A percentile compares a stretch with the other conserved stretches of the same genome.
Evolutionary conservation across 768 basidiomycete genomes (phyloP).

Genomic region (Termitomyces sp.): DNA sequence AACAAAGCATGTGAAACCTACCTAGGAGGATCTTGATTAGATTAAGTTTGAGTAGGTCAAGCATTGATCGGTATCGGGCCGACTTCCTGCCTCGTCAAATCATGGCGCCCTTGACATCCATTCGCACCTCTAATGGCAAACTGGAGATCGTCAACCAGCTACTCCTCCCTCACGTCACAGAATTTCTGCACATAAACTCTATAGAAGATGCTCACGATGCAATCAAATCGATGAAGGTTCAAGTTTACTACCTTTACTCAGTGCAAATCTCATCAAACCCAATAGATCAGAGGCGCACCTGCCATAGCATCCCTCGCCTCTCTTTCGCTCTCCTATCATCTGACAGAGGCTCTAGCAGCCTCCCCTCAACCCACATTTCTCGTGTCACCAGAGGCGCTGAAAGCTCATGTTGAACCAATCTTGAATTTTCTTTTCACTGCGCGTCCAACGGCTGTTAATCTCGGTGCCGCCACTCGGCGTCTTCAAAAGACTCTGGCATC

Average conservation of each 20-base stretch:
- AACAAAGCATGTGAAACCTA: conserved; percentile 13
- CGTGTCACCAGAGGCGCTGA: conserved; percentile 43
- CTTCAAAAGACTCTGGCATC: conserved; percentile 47
- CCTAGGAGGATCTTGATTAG: background rate
- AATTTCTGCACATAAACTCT: conserved; percentile 60
- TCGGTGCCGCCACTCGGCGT: conserved; percentile 78
- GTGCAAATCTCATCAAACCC: conserved; percentile 3
- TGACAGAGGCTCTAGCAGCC: conserved; percentile 46
- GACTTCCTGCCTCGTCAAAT: background rate
- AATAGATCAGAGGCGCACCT: conserved; percentile 77
- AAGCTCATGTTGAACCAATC: conserved; percentile 47
- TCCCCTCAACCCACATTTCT: conserved; percentile 50
- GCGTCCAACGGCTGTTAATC: conserved; percentile 95
- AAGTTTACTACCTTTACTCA: conserved; percentile 4
- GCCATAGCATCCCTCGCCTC: conserved; percentile 93
- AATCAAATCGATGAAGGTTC: conserved; percentile 93
- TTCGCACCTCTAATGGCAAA: conserved; percentile 31
- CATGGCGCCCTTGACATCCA: conserved; percentile 33
- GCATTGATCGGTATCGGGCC: background rate
- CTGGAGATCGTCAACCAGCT: conserved; percentile 92
- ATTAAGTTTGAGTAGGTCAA: background rate
- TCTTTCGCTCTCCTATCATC: conserved; percentile 63
- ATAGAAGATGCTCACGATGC: conserved; percentile 87
- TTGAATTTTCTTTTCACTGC: conserved; percentile 77
- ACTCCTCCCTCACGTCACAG: conserved; percentile 67